Evolutionary conservation across 108 stramenopile species (phyloP).

Genomic region (Nitzschia sp.): DNA sequence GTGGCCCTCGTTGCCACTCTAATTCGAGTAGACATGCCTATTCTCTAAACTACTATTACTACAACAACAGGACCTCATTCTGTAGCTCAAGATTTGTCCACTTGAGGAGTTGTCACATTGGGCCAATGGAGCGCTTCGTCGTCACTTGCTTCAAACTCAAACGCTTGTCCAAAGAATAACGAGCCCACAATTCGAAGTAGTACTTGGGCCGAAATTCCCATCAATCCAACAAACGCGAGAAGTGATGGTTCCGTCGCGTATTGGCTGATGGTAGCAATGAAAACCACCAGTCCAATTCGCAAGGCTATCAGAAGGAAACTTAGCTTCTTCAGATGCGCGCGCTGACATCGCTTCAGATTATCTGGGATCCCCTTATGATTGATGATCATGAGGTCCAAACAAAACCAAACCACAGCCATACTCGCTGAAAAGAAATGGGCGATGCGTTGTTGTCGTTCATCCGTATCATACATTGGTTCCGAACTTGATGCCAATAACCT

Average conservation of each 20-base stretch:
- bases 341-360: slow-evolving; percentile 14
- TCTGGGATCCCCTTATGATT: slow-evolving; percentile 31
- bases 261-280: slow-evolving; percentile 37
- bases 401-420: slow-evolving; percentile 42
- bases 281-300: slow-evolving; percentile 24
- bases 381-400: slow-evolving; percentile 42
- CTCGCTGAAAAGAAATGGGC: slow-evolving; percentile 44
- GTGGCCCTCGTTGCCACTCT: too few relatives aligned
- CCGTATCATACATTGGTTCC: slow-evolving; percentile 19
- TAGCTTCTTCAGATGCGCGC: neutral
- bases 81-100: neutral
- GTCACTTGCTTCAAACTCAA: neutral
- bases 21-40: too few relatives aligned
- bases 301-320: slow-evolving; percentile 1
- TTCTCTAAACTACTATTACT: too few relatives aligned
- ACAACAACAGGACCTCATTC: too few relatives aligned
- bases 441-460: slow-evolving; percentile 32
- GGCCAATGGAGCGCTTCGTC: slow-evolving; percentile 3
- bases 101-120: slow-evolving; percentile 4
- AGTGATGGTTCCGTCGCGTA: slow-evolving; percentile 36
- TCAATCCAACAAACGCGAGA: slow-evolving; percentile 20
- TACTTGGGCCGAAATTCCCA: slow-evolving; percentile 24
- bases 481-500: slow-evolving; percentile 20
- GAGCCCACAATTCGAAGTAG: slow-evolving; percentile 16
- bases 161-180: slow-evolving; percentile 10